Percentiles rank a stretch among this genome's conserved stretches.
Conservation (phyloP, 805 yeast genomes). For the Metschnikowia santaceciliae region DNA sequence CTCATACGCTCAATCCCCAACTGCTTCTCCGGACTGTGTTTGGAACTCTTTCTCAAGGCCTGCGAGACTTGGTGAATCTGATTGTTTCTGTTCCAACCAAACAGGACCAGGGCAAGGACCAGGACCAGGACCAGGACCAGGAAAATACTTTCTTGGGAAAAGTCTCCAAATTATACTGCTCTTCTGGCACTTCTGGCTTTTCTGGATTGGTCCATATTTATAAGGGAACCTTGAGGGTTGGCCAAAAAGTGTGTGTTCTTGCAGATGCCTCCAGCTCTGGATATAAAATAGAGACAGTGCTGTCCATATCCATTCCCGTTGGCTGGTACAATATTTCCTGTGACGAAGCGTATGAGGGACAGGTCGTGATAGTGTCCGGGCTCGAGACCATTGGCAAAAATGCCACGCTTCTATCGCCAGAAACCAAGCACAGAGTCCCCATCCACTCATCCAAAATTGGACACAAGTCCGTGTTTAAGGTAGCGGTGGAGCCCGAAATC, state of each 20-base stretch:
- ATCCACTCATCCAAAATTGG: conserved; percentile 44
- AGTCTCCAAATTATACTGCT: conserved; percentile 49
- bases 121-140: too few relatives aligned
- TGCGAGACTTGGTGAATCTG: conserved; percentile 51
- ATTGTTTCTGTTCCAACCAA: conserved; percentile 19
- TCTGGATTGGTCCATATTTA: conserved; percentile 49
- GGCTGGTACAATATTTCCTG: conserved; percentile 66
- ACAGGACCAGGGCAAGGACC: neutral
- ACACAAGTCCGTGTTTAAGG: conserved; percentile 61
- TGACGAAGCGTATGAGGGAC: conserved; percentile 55
- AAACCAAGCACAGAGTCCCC: conserved; percentile 12
- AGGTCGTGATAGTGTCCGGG: conserved; percentile 66
- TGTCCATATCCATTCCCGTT: conserved; percentile 51
- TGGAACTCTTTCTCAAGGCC: conserved; percentile 47
- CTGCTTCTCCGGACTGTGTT: conserved; percentile 55
- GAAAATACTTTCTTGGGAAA: conserved; percentile 17
- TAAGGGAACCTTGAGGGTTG: conserved; percentile 53
- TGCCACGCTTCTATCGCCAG: conserved; percentile 46
- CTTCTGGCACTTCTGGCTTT: neutral
- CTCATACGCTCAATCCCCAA: conserved; percentile 52
- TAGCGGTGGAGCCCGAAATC: conserved; percentile 75
- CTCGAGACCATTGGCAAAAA: conserved; percentile 52
- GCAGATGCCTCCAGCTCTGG: conserved; percentile 65
- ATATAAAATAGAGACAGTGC: conserved; percentile 37
- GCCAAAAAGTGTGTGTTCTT: conserved; percentile 47